Evolutionary conservation across 306 rosid genomes (phyloP), one percentile per base, ranked within the genome.

Genomic region (Inga leiocalycina): DNA sequence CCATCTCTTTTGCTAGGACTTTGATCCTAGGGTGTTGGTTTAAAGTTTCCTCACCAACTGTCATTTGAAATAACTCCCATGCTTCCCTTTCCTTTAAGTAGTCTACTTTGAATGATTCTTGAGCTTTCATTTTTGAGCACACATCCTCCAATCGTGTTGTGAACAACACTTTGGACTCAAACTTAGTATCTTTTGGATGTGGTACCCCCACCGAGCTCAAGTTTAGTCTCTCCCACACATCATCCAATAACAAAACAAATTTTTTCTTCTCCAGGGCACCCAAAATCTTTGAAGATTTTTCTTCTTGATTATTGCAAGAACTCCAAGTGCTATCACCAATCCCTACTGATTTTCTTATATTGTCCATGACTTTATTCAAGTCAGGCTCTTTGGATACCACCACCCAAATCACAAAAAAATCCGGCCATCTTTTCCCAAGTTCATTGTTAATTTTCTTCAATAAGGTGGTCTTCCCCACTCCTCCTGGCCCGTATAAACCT

Each of bases 401-500:
- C 1, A 39, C 43, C 43, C 43, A 39, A 39, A 39, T 39, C 43
- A 39, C 43, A 39, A 39, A 0, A 39, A 5, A 39, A 39, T 39
- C 43, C 0, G 8, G 8, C 43, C 1, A 6, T 39, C 1, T 39
- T 6, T 39, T 39, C 43, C 8, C 1, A 39, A 39, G 43, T 39
- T 39, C 1, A 39, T 39, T 39, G 8, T 39, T 0, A 39, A 39
- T 39, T 39, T 39, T 39, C 43, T 39, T 66, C 30, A 79, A 10
- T n/a, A 79, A 79, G 14, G 80, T 84, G 0, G 84, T 74, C 51
- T 84, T 84, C 1, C 87, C 87, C 0, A 2, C 56, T 0, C 84
- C 84, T 1, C 74, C 87, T 72, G 81, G 86, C 14, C 89, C 91
- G 5, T 70, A 80, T 8, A 86, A 20, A 1, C 82, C 84, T 16